Conservation (phyloP, 1,284 basidiomycete genomes). For the Neonothopanus nambi region DNA sequence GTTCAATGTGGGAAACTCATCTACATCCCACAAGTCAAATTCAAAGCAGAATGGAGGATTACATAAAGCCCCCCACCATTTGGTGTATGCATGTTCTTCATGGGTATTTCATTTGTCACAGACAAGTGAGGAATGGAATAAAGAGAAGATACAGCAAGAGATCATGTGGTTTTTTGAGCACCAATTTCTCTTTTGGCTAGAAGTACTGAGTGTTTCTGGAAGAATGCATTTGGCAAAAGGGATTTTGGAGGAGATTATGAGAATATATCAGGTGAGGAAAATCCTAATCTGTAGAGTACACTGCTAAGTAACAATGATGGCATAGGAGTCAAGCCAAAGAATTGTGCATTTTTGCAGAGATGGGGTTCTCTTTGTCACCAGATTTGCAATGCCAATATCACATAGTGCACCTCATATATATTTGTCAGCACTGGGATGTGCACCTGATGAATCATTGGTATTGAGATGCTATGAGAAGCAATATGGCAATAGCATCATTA, state of each 20-base stretch:
- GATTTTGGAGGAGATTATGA: not conserved
- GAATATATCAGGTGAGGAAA: not conserved
- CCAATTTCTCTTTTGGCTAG: not conserved
- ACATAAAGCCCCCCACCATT: not conserved
- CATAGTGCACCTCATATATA: not conserved
- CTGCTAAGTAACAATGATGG: not conserved
- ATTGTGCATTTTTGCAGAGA: too few relatives aligned
- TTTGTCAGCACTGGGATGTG: not conserved
- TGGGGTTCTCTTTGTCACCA: not conserved
- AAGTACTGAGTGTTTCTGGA: not conserved
- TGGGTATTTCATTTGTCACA: not conserved
- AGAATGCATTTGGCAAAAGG: not conserved
- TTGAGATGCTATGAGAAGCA: not conserved
- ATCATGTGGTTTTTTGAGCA: not conserved
- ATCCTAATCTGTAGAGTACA: not conserved
- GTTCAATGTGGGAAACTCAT: not conserved
- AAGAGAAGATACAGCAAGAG: not conserved
- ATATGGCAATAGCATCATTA: not conserved
- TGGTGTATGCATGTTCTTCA: not conserved
- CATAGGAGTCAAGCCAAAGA: not conserved
- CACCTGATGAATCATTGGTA: not conserved
- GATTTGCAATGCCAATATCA: not conserved
- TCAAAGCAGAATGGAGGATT: not conserved
- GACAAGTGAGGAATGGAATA: too few relatives aligned
- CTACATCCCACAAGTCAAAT: not conserved